These are phyloP conservation scores for Fusarium torreyae DNA, from an alignment of 2,329 filamentous ascomycete species.

Conservation along the genomic window DNA sequence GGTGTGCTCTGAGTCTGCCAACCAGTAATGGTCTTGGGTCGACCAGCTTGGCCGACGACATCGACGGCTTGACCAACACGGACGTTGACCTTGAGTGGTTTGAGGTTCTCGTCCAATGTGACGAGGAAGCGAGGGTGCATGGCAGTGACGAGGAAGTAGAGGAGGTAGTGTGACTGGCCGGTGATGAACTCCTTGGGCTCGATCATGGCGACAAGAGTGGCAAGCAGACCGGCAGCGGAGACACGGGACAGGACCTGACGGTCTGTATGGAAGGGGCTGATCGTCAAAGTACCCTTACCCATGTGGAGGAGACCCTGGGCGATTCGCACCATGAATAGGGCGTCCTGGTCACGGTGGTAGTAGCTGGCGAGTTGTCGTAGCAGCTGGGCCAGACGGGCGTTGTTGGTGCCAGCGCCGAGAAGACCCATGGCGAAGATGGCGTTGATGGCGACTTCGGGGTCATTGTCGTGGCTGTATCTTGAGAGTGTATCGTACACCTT, in stretches of 20 bases:
- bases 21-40: conserved; percentile 98
- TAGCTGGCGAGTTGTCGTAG: conserved; percentile 96
- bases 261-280: conserved; percentile 99
- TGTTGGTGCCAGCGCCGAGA: conserved; percentile 96
- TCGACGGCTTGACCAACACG: conserved; percentile 98
- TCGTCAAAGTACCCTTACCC: conserved; percentile 96
- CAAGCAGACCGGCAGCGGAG: conserved; percentile 87
- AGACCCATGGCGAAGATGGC: conserved; percentile 99
- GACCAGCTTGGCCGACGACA: conserved; percentile 95
- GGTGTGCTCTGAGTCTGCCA: conserved; percentile 99
- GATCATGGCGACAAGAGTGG: conserved; percentile 93
- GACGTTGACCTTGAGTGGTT: conserved; percentile 95
- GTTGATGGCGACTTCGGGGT: conserved; percentile 98
- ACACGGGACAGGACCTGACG: conserved; percentile 95
- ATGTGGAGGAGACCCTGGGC: conserved; percentile 98
- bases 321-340: conserved; percentile 98
- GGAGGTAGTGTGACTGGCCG: conserved; percentile 84
- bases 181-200: conserved; percentile 90
- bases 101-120: conserved; percentile 93
- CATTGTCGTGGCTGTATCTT: conserved; percentile 97
- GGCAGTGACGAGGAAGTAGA: conserved; percentile 96
- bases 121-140: conserved; percentile 98
- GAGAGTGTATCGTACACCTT: conserved; percentile 99
- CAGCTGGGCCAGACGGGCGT: conserved; percentile 94
- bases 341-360: conserved; percentile 96